A percentile compares a stretch with the other conserved stretches of the same genome.
phyloP scores from a whole-genome alignment of 2,329 filamentous ascomycete species.

The Penicillium sp. region DNA sequence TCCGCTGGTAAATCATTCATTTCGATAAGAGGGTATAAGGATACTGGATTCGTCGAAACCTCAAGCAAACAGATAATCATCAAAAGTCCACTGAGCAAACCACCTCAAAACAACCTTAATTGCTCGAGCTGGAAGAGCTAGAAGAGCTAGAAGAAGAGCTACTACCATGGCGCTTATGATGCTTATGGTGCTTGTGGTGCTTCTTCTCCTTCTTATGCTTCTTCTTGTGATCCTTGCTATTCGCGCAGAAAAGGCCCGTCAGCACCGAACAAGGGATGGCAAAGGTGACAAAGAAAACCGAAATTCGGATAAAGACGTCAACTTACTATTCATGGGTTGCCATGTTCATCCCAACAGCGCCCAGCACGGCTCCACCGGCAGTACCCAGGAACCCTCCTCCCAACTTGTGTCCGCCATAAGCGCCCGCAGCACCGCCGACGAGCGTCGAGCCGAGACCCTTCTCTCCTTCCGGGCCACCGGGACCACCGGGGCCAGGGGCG shows the following conservation, averaged over 20 bases:
- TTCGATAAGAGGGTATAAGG: neutral
- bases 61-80: neutral
- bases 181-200: slow-evolving; percentile 23
- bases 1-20: neutral
- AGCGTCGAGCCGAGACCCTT: slow-evolving; percentile 27
- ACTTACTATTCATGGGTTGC: slow-evolving; percentile 24
- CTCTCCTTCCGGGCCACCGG: slow-evolving; percentile 23
- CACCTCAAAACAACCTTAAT: neutral
- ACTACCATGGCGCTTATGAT: slow-evolving; percentile 18
- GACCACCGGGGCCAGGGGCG: slow-evolving; percentile 19
- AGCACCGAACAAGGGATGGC: no score
- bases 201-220: slow-evolving; percentile 18
- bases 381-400: slow-evolving; percentile 20
- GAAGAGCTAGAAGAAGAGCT: slow-evolving; percentile 8
- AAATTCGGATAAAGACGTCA: no score
- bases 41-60: neutral
- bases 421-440: slow-evolving; percentile 25
- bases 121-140: slow-evolving; percentile 18
- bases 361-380: slow-evolving; percentile 24
- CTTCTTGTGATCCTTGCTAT: slow-evolving; percentile 20
- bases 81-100: neutral
- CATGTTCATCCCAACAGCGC: slow-evolving; percentile 25
- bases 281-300: no score
- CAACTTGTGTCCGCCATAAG: slow-evolving; percentile 24
- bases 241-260: neutral